Conservation (phyloP, 2,329 filamentous ascomycete genomes). For the Lizonia empirigonia region DNA sequence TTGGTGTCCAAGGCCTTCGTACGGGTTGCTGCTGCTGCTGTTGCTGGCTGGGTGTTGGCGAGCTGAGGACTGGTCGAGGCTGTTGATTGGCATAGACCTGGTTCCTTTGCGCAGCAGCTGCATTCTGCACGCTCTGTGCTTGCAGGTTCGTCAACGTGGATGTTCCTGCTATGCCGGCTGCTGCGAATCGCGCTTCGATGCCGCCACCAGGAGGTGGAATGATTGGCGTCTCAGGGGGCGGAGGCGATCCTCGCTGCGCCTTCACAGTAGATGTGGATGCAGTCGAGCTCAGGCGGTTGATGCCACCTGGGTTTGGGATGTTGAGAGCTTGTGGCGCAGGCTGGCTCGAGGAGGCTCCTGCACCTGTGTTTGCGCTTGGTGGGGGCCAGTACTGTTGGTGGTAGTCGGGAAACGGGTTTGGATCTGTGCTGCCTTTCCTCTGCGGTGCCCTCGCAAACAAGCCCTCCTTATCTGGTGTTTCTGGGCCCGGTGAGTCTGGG, state of each 20-base stretch:
- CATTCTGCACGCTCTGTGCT: slow-evolving; percentile 76
- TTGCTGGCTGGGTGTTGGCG: slow-evolving; percentile 47
- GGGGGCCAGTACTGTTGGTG: slow-evolving; percentile 68
- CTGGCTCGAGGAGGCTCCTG: slow-evolving; percentile 26
- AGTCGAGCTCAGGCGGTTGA: slow-evolving; percentile 74
- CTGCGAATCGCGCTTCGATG: slow-evolving; percentile 90
- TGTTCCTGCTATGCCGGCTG: slow-evolving; percentile 85
- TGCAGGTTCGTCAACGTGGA: slow-evolving; percentile 78
- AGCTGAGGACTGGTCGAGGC: slow-evolving; percentile 56
- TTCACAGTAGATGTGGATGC: slow-evolving; percentile 92
- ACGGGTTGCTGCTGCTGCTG: slow-evolving; percentile 47
- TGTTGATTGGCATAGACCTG: slow-evolving; percentile 69
- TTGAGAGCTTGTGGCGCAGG: slow-evolving; percentile 50
- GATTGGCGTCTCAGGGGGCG: slow-evolving; percentile 89
- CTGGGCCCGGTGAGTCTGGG: slow-evolving; percentile 79
- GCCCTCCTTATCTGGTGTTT: slow-evolving; percentile 75
- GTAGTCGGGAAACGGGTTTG: slow-evolving; percentile 58
- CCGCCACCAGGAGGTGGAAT: slow-evolving; percentile 77
- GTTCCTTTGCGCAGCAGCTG: slow-evolving; percentile 78
- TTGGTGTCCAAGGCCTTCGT: slow-evolving; percentile 88
- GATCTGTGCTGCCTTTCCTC: slow-evolving; percentile 35
- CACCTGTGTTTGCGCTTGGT: slow-evolving; percentile 20
- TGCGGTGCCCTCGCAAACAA: slow-evolving; percentile 72
- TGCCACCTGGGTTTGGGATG: slow-evolving; percentile 58
- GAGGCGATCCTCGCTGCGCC: slow-evolving; percentile 89